Conservation (phyloP, 768 basidiomycete genomes). For the Suillus luteus region DNA sequence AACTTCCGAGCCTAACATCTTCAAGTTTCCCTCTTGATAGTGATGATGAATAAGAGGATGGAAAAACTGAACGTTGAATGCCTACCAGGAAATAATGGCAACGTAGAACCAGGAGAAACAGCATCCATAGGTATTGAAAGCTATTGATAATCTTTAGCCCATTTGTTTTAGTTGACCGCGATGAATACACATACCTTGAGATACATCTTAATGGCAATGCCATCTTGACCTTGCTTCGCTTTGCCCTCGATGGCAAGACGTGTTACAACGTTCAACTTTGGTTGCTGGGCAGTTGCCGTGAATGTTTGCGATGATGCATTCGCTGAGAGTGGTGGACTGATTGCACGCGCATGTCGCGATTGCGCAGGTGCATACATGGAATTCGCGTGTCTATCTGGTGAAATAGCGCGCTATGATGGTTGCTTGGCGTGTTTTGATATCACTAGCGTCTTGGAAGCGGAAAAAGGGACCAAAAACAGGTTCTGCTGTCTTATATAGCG, state of each 20-base stretch:
- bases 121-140: constrained; percentile 68
- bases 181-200: constrained; percentile 64
- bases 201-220: constrained; percentile 71
- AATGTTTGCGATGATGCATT: constrained; percentile 48
- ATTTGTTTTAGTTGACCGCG: background rate
- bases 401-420: constrained; percentile 9
- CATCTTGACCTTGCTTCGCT: constrained; percentile 64
- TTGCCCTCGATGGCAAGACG: constrained; percentile 76
- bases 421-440: background rate
- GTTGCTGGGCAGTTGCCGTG: constrained; percentile 41
- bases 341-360: constrained; percentile 32
- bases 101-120: constrained; percentile 63
- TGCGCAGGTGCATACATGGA: constrained; percentile 23
- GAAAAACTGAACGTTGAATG: constrained; percentile 4
- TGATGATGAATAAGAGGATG: constrained; percentile 5
- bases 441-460: background rate
- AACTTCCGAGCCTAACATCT: constrained; percentile 69
- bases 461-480: constrained; percentile 10
- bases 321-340: constrained; percentile 34
- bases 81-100: constrained; percentile 75
- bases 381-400: background rate
- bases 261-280: constrained; percentile 68
- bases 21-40: constrained; percentile 72
- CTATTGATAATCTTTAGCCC: constrained; percentile 34
- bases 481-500: constrained; percentile 10